Evolutionary conservation across 768 basidiomycete species (phyloP).

Genomic region (Ramaria rubella): DNA sequence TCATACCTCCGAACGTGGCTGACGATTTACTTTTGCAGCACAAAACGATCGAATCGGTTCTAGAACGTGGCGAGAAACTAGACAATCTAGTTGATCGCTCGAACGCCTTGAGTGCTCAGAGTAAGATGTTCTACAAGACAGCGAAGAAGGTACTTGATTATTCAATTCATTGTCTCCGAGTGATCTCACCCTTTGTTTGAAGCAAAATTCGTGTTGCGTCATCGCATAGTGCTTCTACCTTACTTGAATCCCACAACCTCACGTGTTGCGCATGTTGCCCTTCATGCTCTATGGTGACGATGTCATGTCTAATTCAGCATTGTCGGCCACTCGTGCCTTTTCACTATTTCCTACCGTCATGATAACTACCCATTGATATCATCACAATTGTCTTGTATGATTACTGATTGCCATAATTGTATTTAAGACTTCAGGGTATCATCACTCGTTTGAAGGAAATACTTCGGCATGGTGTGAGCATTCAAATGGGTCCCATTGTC

Average conservation of each 20-base stretch:
- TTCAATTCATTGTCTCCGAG: neutral
- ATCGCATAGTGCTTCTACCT: constrained; percentile 33
- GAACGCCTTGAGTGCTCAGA: constrained; percentile 78
- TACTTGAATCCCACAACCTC: neutral
- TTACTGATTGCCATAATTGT: neutral
- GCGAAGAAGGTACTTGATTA: constrained; percentile 80
- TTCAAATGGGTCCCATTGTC: too few species aligned
- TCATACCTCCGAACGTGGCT: neutral
- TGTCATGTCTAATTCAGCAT: too few species aligned
- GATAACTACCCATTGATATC: neutral
- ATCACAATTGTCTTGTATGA: neutral
- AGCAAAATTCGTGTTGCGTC: constrained; percentile 96
- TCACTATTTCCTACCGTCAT: neutral
- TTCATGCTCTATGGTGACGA: too few species aligned
- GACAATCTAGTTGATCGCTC: constrained; percentile 95
- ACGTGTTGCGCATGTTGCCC: too few species aligned
- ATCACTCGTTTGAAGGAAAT: too few species aligned
- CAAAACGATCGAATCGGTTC: constrained; percentile 97
- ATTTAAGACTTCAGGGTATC: neutral
- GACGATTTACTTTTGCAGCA: constrained; percentile 48
- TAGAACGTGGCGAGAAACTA: constrained; percentile 93
- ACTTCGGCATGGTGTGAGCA: too few species aligned
- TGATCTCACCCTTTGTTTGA: constrained; percentile 14
- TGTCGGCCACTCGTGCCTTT: neutral
- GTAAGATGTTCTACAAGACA: constrained; percentile 99